Conservation (phyloP, 2,329 filamentous ascomycete species). For the Cladophialophora carrionii region DNA sequence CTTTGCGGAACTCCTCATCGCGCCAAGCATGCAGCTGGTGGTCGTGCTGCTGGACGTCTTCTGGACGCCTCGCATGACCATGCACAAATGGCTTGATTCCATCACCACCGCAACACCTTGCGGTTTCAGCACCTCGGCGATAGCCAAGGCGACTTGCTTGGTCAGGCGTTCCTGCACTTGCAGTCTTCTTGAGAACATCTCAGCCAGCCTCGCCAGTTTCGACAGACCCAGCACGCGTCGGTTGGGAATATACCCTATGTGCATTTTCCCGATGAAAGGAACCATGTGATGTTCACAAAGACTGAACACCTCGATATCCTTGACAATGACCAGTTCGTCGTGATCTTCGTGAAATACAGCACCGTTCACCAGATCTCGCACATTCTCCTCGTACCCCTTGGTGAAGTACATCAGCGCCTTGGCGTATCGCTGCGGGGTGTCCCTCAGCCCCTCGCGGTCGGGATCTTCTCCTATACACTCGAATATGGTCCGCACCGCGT, state of each 20-base stretch:
- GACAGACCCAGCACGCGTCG: conserved; percentile 91
- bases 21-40: conserved; percentile 96
- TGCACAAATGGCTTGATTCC: conserved; percentile 95
- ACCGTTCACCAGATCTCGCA: conserved; percentile 85
- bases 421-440: conserved; percentile 81
- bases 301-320: conserved; percentile 93
- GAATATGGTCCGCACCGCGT: conserved; percentile 65
- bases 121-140: conserved; percentile 89
- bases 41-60: conserved; percentile 86
- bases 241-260: conserved; percentile 95
- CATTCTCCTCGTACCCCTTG: conserved; percentile 93
- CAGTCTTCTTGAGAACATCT: conserved; percentile 91
- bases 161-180: conserved; percentile 97
- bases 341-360: conserved; percentile 97
- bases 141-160: conserved; percentile 90
- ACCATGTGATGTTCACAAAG: conserved; percentile 97
- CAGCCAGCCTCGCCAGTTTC: conserved; percentile 91
- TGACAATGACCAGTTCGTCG: conserved; percentile 96
- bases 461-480: conserved; percentile 70
- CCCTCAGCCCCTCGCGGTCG: conserved; percentile 64
- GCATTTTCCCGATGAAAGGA: conserved; percentile 97
- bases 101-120: conserved; percentile 96
- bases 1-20: conserved; percentile 89
- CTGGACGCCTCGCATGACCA: conserved; percentile 98
- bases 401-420: conserved; percentile 96